Conservation (phyloP, 768 basidiomycete genomes). For the Crepidotus variabilis region DNA sequence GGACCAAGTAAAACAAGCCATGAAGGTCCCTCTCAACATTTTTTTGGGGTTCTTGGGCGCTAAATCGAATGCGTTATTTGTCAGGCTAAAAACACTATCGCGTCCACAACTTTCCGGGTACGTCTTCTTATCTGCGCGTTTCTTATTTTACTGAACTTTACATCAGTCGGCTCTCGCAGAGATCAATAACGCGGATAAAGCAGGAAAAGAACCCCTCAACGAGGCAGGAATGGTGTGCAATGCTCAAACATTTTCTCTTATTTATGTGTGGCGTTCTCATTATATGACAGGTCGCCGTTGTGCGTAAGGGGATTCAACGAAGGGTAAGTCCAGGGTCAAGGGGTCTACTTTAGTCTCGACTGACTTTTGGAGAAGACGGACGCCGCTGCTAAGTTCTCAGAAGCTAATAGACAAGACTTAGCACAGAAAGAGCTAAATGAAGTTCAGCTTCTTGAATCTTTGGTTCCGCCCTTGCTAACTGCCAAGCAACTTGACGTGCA, state of each 20-base stretch:
- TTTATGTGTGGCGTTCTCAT: not conserved
- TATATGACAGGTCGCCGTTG: constrained; percentile 31
- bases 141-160: not conserved
- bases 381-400: constrained; percentile 49
- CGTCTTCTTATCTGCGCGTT: constrained; percentile 15
- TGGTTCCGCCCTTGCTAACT: constrained; percentile 60
- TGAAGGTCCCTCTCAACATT: constrained; percentile 50
- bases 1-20: constrained; percentile 55
- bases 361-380: constrained; percentile 41
- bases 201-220: constrained; percentile 35
- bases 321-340: constrained; percentile 41
- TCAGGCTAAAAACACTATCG: constrained; percentile 53
- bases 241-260: no score
- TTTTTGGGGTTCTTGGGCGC: not conserved
- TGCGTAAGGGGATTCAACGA: constrained; percentile 55
- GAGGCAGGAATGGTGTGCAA: constrained; percentile 41
- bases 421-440: constrained; percentile 60
- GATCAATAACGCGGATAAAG: constrained; percentile 65
- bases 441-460: constrained; percentile 47
- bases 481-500: constrained; percentile 49
- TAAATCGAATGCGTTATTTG: not conserved
- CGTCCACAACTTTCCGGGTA: constrained; percentile 58
- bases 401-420: constrained; percentile 61
- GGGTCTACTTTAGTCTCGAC: not conserved
- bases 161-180: constrained; percentile 65